These are phyloP conservation scores for Coemansia sp. DNA, from an alignment of 192 early-diverging fungal genomes.

Conservation along the genomic window DNA sequence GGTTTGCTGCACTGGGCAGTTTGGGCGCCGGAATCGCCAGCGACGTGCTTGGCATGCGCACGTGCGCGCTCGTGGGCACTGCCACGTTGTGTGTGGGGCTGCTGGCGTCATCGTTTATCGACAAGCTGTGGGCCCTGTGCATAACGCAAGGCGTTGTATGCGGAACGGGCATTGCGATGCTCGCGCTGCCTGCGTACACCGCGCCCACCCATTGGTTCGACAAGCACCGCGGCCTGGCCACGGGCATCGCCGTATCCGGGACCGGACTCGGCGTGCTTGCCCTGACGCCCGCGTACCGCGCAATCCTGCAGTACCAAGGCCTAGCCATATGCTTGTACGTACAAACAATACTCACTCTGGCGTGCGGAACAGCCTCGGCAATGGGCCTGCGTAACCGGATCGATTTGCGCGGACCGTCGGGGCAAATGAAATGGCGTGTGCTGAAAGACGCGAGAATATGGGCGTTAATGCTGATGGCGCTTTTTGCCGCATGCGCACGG, in stretches of 20 bases:
- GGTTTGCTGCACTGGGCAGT: slow-evolving; percentile 16
- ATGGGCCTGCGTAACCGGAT: slow-evolving; percentile 29
- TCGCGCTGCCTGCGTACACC: slow-evolving; percentile 50
- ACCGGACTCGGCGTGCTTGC: slow-evolving; percentile 46
- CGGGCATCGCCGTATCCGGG: slow-evolving; percentile 47
- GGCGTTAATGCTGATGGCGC: slow-evolving; percentile 20
- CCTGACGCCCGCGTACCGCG: slow-evolving; percentile 36
- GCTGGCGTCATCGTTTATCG: slow-evolving; percentile 54
- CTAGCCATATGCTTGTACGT: slow-evolving; percentile 26
- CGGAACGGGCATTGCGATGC: slow-evolving; percentile 49
- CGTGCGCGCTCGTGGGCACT: slow-evolving; percentile 27
- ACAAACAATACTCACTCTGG: slow-evolving; percentile 29
- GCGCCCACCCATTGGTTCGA: slow-evolving; percentile 57
- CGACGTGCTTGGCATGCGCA: slow-evolving; percentile 15
- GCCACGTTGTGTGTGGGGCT: slow-evolving; percentile 43
- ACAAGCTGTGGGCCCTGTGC: slow-evolving; percentile 56
- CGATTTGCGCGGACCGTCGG: neutral
- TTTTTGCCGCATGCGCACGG: slow-evolving; percentile 20
- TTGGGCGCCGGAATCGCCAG: slow-evolving; percentile 24
- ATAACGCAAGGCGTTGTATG: slow-evolving; percentile 58
- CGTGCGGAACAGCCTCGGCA: slow-evolving; percentile 7
- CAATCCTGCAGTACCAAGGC: slow-evolving; percentile 42
- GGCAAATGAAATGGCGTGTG: slow-evolving; percentile 8
- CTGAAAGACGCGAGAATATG: slow-evolving; percentile 15
- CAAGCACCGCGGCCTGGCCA: slow-evolving; percentile 46